Conservation (phyloP, 148 eudicot genomes). For the Amaranthus hypochondriacus region DNA sequence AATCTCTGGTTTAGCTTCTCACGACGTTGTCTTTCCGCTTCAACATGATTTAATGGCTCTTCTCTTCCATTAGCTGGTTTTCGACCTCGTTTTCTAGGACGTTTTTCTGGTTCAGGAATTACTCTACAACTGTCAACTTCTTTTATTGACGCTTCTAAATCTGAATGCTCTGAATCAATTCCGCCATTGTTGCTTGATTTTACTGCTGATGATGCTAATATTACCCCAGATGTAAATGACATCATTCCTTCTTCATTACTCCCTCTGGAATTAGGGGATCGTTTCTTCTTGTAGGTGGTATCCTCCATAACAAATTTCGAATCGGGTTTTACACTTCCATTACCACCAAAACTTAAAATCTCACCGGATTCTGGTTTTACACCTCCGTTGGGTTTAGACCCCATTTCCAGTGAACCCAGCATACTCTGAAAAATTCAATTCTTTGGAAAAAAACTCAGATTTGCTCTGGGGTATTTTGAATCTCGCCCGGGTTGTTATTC, state of each 20-base stretch:
- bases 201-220: slow-evolving; percentile 41
- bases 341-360: slow-evolving; percentile 59
- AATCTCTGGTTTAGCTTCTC: slow-evolving; percentile 93
- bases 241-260: slow-evolving; percentile 80
- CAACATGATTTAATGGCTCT: slow-evolving; percentile 92
- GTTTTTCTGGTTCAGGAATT: slow-evolving; percentile 57
- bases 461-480: slow-evolving; percentile 23
- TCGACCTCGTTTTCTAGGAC: slow-evolving; percentile 75
- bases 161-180: slow-evolving; percentile 70
- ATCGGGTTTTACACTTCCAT: slow-evolving; percentile 38
- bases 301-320: slow-evolving; percentile 36
- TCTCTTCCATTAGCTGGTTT: slow-evolving; percentile 95
- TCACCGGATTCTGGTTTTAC: slow-evolving; percentile 69
- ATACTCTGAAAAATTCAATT: slow-evolving; percentile 62
- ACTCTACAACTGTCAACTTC: slow-evolving; percentile 67
- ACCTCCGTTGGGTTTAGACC: slow-evolving; percentile 25
- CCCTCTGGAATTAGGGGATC: slow-evolving; percentile 50
- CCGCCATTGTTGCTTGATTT: slow-evolving; percentile 34
- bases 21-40: slow-evolving; percentile 86
- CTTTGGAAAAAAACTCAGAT: slow-evolving; percentile 34
- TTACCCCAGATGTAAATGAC: slow-evolving; percentile 67
- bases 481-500: not conserved
- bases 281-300: slow-evolving; percentile 54
- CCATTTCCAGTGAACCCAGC: slow-evolving; percentile 32
- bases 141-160: slow-evolving; percentile 67